Percentiles rank a stretch among this genome's conserved stretches.
These are phyloP conservation scores for Scortechinia acanthostroma DNA, from an alignment of 2,329 filamentous ascomycete species.

Conservation along the genomic window DNA sequence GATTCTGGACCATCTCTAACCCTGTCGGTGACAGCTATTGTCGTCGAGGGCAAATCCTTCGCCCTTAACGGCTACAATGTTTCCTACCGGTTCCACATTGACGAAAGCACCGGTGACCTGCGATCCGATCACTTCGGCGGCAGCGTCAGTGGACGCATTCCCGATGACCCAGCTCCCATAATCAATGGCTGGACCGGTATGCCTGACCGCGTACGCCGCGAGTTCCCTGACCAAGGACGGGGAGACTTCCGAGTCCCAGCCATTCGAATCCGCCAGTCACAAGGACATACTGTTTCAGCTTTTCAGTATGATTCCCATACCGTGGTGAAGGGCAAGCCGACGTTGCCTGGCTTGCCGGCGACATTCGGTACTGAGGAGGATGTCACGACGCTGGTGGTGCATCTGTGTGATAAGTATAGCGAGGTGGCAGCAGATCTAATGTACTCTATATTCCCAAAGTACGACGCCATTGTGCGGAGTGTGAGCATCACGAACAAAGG, in stretches of 20 bases:
- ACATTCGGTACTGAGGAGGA: conserved; percentile 48
- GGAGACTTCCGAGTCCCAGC: conserved; percentile 58
- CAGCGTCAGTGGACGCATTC: conserved; percentile 39
- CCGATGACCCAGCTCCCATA: conserved; percentile 21
- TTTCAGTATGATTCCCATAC: conserved; percentile 49
- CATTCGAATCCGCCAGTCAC: conserved; percentile 48
- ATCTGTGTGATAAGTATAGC: conserved; percentile 49
- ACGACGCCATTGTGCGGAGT: conserved; percentile 54
- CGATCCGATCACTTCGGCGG: conserved; percentile 56
- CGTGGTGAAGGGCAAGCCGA: conserved; percentile 46
- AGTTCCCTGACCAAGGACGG: conserved; percentile 57
- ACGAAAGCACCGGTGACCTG: conserved; percentile 44
- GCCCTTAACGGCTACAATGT: conserved; percentile 44
- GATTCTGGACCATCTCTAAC: too few relatives aligned
- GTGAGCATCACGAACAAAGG: conserved; percentile 55
- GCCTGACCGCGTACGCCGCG: conserved; percentile 42
- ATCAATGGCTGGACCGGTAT: conserved; percentile 43
- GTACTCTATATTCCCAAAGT: conserved; percentile 56
- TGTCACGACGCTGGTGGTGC: conserved; percentile 49
- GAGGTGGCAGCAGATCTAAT: conserved; percentile 47
- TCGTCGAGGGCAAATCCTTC: conserved; percentile 45
- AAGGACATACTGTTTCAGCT: conserved; percentile 49
- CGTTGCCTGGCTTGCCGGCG: conserved; percentile 44
- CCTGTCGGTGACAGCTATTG: too few relatives aligned
- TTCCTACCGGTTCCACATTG: conserved; percentile 59